Evolutionary conservation across 768 basidiomycete genomes (phyloP).

Genomic region (Tulasnella calospora): DNA sequence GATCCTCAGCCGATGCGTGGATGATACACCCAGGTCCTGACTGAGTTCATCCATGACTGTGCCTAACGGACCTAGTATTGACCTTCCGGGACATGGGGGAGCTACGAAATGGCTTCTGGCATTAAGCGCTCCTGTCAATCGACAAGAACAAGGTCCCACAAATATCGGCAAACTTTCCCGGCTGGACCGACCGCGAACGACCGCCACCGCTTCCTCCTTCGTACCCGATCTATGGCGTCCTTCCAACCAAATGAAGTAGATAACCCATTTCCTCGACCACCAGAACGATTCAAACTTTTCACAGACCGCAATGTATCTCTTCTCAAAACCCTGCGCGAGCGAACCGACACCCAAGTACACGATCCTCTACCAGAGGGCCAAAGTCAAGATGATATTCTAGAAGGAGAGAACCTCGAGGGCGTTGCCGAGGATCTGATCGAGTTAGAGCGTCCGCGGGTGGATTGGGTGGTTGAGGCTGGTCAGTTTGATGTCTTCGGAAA

Average conservation of each 20-base stretch:
- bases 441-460: conserved; percentile 80
- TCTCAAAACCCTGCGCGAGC: conserved; percentile 50
- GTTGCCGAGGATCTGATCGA: conserved; percentile 65
- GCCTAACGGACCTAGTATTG: background rate
- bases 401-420: conserved; percentile 55
- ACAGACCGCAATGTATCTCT: conserved; percentile 68
- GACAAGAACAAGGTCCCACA: background rate
- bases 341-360: conserved; percentile 42
- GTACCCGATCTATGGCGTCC: background rate
- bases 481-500: conserved; percentile 83
- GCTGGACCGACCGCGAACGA: background rate
- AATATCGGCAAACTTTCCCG: background rate
- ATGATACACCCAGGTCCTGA: background rate
- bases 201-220: background rate
- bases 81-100: background rate
- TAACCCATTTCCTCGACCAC: conserved; percentile 86
- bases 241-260: conserved; percentile 9
- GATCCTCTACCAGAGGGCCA: conserved; percentile 37
- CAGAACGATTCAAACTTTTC: conserved; percentile 76
- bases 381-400: conserved; percentile 58
- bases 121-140: background rate
- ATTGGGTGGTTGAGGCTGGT: conserved; percentile 86
- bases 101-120: background rate
- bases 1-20: background rate
- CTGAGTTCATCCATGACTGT: background rate